phyloP scores from a whole-genome alignment of 768 basidiomycete species.

The Tephrocybe sp. region DNA sequence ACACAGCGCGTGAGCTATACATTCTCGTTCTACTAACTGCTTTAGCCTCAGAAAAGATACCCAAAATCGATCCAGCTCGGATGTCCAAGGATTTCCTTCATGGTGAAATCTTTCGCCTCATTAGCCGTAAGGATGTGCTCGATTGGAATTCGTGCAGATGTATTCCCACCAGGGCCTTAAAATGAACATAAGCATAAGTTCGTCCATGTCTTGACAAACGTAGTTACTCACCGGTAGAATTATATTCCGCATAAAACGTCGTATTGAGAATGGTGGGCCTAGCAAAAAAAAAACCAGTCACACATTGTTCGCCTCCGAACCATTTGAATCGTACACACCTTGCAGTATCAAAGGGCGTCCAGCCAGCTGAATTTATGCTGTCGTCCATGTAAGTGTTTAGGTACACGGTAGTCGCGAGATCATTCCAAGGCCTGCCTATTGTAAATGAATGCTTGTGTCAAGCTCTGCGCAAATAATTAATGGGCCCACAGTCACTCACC shows the following conservation, averaged over 20 bases:
- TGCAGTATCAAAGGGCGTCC: constrained; percentile 44
- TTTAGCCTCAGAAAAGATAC: constrained; percentile 45
- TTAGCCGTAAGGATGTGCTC: constrained; percentile 46
- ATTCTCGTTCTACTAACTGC: too few relatives aligned
- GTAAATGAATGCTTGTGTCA: constrained; percentile 1
- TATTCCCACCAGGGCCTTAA: constrained; percentile 58
- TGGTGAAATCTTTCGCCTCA: constrained; percentile 41
- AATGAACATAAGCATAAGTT: not conserved
- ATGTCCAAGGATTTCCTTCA: constrained; percentile 51
- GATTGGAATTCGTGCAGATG: constrained; percentile 37
- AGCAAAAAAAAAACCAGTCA: not conserved
- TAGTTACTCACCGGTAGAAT: constrained; percentile 45
- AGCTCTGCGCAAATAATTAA: not conserved
- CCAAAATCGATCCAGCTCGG: constrained; percentile 58
- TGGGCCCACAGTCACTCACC: constrained; percentile 28
- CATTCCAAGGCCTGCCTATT: constrained; percentile 65
- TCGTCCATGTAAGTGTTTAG: constrained; percentile 59
- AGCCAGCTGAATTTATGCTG: constrained; percentile 51
- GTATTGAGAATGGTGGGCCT: constrained; percentile 51
- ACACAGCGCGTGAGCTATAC: too few relatives aligned
- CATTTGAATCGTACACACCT: constrained; percentile 27
- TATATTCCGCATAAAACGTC: constrained; percentile 58
- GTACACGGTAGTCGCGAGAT: constrained; percentile 53
- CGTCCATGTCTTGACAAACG: not conserved
- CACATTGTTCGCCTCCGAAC: not conserved